These are phyloP conservation scores for Ogataea siamensis DNA, from an alignment of 805 yeast species.

Conservation along the genomic window DNA sequence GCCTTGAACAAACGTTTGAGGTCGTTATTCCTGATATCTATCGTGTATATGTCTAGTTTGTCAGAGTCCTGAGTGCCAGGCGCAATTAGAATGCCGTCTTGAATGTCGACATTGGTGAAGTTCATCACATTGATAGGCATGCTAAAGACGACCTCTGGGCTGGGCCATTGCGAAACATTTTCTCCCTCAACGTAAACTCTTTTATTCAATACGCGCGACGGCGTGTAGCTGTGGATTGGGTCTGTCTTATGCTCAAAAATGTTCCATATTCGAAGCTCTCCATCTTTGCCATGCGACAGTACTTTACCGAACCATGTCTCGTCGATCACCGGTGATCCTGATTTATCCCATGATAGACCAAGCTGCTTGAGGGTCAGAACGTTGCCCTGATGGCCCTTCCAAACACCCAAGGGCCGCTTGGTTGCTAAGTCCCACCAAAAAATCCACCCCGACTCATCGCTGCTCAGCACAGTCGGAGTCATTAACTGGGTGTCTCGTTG, in stretches of 20 bases:
- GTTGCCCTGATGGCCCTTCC: conserved; percentile 57
- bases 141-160: conserved; percentile 36
- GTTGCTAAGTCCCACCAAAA: conserved; percentile 63
- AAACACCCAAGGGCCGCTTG: conserved; percentile 52
- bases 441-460: conserved; percentile 62
- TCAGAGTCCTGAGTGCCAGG: conserved; percentile 68
- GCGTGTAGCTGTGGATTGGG: conserved; percentile 17
- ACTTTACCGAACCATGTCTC: conserved; percentile 39
- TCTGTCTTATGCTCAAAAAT: conserved; percentile 23
- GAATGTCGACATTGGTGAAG: conserved; percentile 60
- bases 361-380: conserved; percentile 50
- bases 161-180: conserved; percentile 17
- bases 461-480: conserved; percentile 44
- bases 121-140: conserved; percentile 74
- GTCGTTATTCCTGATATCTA: conserved; percentile 21
- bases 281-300: conserved; percentile 69
- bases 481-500: conserved; percentile 21
- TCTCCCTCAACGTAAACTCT: conserved; percentile 21
- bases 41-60: conserved; percentile 57
- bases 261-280: conserved; percentile 49
- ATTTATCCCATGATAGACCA: conserved; percentile 35
- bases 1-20: conserved; percentile 36
- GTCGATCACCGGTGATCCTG: conserved; percentile 23
- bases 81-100: conserved; percentile 38
- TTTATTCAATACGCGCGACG: conserved; percentile 19